Evolutionary conservation across 345 rosid genomes (phyloP).

Genomic region (Syzygium aromaticum): DNA sequence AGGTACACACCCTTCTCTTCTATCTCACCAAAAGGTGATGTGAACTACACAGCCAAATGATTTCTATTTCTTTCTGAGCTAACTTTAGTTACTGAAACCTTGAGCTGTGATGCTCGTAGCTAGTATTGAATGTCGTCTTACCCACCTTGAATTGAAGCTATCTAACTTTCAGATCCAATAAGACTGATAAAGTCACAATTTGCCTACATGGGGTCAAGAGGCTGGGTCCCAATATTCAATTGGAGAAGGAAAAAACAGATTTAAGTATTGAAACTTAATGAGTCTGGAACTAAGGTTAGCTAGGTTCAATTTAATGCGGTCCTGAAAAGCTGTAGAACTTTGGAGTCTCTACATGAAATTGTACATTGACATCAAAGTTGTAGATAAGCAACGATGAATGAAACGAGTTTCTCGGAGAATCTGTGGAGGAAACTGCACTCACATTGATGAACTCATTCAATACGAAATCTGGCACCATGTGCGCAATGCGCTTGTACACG

Average conservation of each 20-base stretch:
- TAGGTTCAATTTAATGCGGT: background rate
- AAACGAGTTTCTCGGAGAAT: background rate
- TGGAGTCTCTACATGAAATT: background rate
- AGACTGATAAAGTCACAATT: background rate
- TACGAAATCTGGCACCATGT: constrained; percentile 47
- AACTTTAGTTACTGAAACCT: background rate
- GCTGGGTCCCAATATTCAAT: background rate
- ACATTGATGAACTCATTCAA: constrained; percentile 51
- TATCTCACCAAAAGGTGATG: background rate
- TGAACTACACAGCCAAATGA: background rate
- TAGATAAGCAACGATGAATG: background rate
- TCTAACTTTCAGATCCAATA: background rate
- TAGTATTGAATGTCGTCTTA: background rate
- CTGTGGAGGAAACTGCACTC: constrained; percentile 7
- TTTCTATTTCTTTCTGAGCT: background rate
- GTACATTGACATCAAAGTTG: background rate
- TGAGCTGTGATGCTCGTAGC: background rate
- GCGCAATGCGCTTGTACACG: constrained; percentile 14
- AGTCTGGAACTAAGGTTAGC: background rate
- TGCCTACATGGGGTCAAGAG: background rate
- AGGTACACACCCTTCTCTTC: background rate
- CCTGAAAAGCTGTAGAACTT: background rate
- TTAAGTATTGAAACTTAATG: background rate
- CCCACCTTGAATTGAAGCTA: background rate
- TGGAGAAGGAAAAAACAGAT: background rate